phyloP scores from a whole-genome alignment of 306 rosid genomes.

The Inga oerstediana region DNA sequence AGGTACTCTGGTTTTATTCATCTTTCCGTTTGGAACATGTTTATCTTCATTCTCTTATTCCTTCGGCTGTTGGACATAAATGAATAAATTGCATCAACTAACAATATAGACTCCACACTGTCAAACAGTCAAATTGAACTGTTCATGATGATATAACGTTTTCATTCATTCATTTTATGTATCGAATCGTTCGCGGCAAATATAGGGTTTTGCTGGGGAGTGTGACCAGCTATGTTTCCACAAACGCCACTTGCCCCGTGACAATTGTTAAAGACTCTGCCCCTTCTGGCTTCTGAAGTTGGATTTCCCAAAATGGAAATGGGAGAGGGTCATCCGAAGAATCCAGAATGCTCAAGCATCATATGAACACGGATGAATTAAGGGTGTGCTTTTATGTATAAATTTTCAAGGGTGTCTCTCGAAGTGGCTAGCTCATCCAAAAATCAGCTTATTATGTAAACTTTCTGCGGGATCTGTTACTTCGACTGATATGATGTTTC shows the following conservation, averaged over 20 bases:
- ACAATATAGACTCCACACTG: background rate
- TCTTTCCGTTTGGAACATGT: background rate
- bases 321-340: background rate
- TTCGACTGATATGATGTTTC: background rate
- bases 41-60: background rate
- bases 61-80: background rate
- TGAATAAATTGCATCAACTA: background rate
- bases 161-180: background rate
- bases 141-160: background rate
- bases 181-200: conserved; percentile 15
- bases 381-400: too few species aligned
- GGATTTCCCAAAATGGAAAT: background rate
- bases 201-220: conserved; percentile 63
- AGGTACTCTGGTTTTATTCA: conserved; percentile 32
- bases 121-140: conserved; percentile 1
- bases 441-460: conserved; percentile 25
- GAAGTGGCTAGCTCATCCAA: background rate
- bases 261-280: conserved; percentile 45
- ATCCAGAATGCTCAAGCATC: background rate
- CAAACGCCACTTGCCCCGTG: conserved; percentile 54
- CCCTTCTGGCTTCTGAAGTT: conserved; percentile 32
- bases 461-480: conserved; percentile 29
- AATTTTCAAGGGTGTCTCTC: too few species aligned
- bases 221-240: conserved; percentile 50
- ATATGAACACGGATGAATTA: too few species aligned